These are phyloP conservation scores for Ensete ventricosum DNA, from an alignment of 176 grass and related monocot genomes.

Conservation along the genomic window DNA sequence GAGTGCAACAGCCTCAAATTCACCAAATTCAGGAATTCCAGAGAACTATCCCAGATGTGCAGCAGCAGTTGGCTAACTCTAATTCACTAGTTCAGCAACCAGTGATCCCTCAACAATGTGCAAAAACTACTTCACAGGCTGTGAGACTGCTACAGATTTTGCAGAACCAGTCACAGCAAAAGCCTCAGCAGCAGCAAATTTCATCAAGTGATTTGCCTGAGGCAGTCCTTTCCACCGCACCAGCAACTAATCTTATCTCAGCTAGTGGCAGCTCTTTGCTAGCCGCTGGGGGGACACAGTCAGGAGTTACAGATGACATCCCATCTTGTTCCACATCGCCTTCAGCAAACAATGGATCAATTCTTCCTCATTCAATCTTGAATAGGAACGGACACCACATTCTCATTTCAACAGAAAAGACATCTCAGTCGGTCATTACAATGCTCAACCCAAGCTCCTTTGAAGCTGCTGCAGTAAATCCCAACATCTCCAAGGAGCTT, in stretches of 20 bases:
- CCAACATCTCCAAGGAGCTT: constrained; percentile 32
- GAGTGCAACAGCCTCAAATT: constrained; percentile 41
- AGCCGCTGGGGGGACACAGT: constrained; percentile 43
- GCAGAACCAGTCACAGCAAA: constrained; percentile 44
- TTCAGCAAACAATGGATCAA: constrained; percentile 50
- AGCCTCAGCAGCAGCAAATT: constrained; percentile 55
- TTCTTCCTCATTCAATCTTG: constrained; percentile 29
- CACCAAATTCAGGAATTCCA: constrained; percentile 69
- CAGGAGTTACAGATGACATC: constrained; percentile 71
- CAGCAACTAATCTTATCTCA: constrained; percentile 24
- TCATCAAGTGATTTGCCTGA: constrained; percentile 31
- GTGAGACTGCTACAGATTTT: constrained; percentile 10
- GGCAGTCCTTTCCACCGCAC: constrained; percentile 27
- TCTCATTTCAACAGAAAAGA: constrained; percentile 39
- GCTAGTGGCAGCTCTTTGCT: constrained; percentile 37
- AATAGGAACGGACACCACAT: constrained; percentile 36
- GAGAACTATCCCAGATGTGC: constrained; percentile 57
- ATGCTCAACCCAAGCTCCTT: constrained; percentile 39
- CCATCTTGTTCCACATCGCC: constrained; percentile 85
- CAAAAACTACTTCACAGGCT: constrained; percentile 35
- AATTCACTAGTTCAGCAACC: constrained; percentile 50
- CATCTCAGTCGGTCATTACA: constrained; percentile 32
- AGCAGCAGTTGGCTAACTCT: constrained; percentile 48
- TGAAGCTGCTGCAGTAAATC: constrained; percentile 37
- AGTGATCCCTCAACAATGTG: constrained; percentile 36